Conservation (phyloP, 345 rosid genomes). For the Bruguiera gymnorhiza region DNA sequence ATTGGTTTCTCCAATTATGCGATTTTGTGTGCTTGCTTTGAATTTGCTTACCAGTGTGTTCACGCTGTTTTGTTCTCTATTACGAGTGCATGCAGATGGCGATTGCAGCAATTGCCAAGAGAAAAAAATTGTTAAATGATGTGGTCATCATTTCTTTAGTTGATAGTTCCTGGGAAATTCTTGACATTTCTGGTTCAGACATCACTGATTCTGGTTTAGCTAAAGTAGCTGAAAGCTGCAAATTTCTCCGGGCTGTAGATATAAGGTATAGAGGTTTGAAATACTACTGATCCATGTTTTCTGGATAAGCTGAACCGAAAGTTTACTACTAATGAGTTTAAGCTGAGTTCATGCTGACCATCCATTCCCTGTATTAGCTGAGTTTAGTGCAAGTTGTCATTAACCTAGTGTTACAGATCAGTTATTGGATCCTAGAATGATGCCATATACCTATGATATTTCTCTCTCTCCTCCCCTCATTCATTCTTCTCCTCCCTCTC, state of each 20-base stretch:
- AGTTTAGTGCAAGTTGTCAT: background rate
- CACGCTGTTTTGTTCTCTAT: background rate
- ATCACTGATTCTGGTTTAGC: slow-evolving; percentile 62
- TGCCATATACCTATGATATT: background rate
- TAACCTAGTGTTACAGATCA: background rate
- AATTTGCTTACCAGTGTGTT: background rate
- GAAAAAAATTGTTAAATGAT: slow-evolving; percentile 65
- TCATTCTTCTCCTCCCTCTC: too few relatives aligned
- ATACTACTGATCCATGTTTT: background rate
- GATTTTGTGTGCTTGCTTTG: background rate
- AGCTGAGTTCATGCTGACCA: too few relatives aligned
- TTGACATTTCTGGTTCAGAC: slow-evolving; percentile 79
- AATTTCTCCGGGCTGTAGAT: slow-evolving; percentile 71
- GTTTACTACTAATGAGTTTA: too few relatives aligned
- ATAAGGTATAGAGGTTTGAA: slow-evolving; percentile 50
- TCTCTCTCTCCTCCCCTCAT: background rate
- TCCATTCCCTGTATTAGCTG: too few relatives aligned
- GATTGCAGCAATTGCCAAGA: slow-evolving; percentile 73
- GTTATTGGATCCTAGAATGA: background rate
- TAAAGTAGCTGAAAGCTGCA: slow-evolving; percentile 56
- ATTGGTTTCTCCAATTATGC: background rate
- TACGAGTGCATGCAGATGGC: slow-evolving; percentile 39
- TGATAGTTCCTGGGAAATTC: slow-evolving; percentile 77
- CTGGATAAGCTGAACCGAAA: too few relatives aligned
- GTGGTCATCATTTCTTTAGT: slow-evolving; percentile 57